These are phyloP conservation scores for Coprinopsis sp. DNA, from an alignment of 768 basidiomycete species.

Conservation along the genomic window DNA sequence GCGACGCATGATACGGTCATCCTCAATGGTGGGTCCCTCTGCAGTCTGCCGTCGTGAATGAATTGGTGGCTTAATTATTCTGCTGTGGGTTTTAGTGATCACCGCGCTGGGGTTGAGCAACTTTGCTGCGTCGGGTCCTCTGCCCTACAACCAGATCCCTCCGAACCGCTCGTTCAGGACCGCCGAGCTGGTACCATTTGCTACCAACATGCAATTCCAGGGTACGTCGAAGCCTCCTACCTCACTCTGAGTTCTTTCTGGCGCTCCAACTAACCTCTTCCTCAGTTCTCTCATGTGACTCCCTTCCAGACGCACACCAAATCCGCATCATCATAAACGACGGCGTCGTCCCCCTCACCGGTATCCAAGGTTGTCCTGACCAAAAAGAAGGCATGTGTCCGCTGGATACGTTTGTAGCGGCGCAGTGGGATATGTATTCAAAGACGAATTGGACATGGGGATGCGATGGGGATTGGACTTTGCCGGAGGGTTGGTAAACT, in stretches of 20 bases:
- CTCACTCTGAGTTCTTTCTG: neutral
- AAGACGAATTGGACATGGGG: conserved; percentile 71
- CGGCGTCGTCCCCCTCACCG: conserved; percentile 74
- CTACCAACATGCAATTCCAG: conserved; percentile 86
- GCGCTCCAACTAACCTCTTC: conserved; percentile 10
- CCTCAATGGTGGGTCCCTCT: conserved; percentile 55
- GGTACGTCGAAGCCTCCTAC: conserved; percentile 37
- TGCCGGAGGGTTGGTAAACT: conserved; percentile 75
- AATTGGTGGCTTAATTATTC: neutral
- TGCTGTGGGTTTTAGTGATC: conserved; percentile 45
- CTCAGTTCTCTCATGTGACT: conserved; percentile 59
- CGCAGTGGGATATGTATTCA: conserved; percentile 61
- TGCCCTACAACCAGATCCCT: conserved; percentile 71
- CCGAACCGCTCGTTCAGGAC: conserved; percentile 61
- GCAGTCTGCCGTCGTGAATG: neutral
- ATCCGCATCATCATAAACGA: conserved; percentile 88
- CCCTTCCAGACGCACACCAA: conserved; percentile 43
- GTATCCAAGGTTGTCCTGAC: conserved; percentile 66
- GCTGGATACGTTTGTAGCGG: conserved; percentile 62
- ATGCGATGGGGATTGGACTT: conserved; percentile 71
- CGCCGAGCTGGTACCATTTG: conserved; percentile 80
- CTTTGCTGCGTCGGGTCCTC: conserved; percentile 64
- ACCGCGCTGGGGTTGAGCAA: conserved; percentile 81
- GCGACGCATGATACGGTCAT: conserved; percentile 89
- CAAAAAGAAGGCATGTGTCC: conserved; percentile 78